Percentiles rank a stretch among this genome's conserved stretches.
phyloP scores from a whole-genome alignment of 768 basidiomycete species.

The Tricholoma matsutake region DNA sequence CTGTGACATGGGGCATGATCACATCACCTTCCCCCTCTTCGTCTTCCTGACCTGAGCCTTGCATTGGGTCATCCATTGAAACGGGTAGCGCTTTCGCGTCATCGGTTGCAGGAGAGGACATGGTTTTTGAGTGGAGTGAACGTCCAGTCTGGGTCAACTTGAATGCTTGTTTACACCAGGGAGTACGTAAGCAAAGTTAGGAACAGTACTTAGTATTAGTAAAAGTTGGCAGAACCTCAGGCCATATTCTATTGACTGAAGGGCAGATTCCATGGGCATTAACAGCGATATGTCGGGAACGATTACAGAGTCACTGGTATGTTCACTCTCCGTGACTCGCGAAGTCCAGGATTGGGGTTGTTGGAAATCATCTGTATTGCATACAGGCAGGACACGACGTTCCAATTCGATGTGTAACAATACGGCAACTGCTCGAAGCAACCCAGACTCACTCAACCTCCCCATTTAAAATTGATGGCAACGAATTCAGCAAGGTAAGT shows the following conservation, averaged over 20 bases:
- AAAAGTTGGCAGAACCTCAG: not conserved
- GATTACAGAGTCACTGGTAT: not conserved
- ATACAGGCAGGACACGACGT: not conserved
- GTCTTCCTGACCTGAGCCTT: conserved; percentile 48
- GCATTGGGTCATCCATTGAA: conserved; percentile 55
- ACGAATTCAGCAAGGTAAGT: conserved; percentile 28
- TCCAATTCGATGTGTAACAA: conserved; percentile 30
- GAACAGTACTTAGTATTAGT: no score
- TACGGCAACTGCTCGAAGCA: conserved; percentile 21
- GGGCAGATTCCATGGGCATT: not conserved
- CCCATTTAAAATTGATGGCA: conserved; percentile 18
- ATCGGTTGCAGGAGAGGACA: conserved; percentile 51
- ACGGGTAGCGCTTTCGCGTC: conserved; percentile 30
- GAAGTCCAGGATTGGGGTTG: not conserved
- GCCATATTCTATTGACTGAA: not conserved
- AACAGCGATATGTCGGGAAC: not conserved
- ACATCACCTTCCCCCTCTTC: conserved; percentile 57
- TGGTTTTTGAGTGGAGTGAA: conserved; percentile 27
- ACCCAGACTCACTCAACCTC: conserved; percentile 12
- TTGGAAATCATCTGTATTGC: not conserved
- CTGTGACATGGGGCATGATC: conserved; percentile 51
- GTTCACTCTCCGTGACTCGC: not conserved
- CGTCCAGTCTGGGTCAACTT: conserved; percentile 15
- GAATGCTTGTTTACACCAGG: not conserved
- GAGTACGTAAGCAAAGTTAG: not conserved